These are phyloP conservation scores for Crithidia mellificae DNA, from an alignment of 208 protist genomes.

Conservation along the genomic window DNA sequence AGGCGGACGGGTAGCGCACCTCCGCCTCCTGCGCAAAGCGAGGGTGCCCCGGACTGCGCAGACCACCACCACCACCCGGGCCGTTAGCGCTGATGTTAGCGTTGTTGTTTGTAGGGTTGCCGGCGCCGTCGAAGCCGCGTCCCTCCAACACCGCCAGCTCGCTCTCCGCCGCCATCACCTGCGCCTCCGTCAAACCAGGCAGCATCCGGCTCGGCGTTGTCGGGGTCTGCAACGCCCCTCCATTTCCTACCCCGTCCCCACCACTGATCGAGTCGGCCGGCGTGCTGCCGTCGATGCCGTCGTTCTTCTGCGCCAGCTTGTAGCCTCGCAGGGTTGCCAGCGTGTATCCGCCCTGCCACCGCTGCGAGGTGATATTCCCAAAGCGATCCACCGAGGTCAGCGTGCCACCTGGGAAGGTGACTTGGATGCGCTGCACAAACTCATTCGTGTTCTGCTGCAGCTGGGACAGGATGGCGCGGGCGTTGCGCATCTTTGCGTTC, in stretches of 20 bases:
- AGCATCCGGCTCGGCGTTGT: neutral
- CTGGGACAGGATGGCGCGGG: slow-evolving; percentile 69
- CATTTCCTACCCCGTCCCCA: neutral
- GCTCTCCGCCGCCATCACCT: slow-evolving; percentile 61
- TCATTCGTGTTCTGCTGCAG: slow-evolving; percentile 64
- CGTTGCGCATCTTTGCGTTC: slow-evolving; percentile 77
- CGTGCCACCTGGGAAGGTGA: slow-evolving; percentile 78
- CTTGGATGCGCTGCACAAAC: slow-evolving; percentile 59
- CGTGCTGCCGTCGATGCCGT: neutral
- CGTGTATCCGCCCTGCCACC: slow-evolving; percentile 85
- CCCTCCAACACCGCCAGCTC: slow-evolving; percentile 44
- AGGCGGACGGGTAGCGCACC: neutral
- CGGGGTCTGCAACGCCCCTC: neutral
- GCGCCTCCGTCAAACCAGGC: slow-evolving; percentile 37
- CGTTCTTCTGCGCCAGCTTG: slow-evolving; percentile 29
- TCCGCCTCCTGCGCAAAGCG: neutral
- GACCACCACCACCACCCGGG: neutral
- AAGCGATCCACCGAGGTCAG: slow-evolving; percentile 86
- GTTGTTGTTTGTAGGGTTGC: too few species aligned
- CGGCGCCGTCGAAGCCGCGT: slow-evolving; percentile 1
- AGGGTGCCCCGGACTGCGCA: neutral
- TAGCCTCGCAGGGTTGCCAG: slow-evolving; percentile 71
- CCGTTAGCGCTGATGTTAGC: too few species aligned
- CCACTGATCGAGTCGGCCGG: neutral
- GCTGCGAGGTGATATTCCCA: slow-evolving; percentile 81